A percentile compares a stretch with the other conserved stretches of the same genome.
Conservation (phyloP, 345 rosid species). For the Diplotaxis tenuifolia region DNA sequence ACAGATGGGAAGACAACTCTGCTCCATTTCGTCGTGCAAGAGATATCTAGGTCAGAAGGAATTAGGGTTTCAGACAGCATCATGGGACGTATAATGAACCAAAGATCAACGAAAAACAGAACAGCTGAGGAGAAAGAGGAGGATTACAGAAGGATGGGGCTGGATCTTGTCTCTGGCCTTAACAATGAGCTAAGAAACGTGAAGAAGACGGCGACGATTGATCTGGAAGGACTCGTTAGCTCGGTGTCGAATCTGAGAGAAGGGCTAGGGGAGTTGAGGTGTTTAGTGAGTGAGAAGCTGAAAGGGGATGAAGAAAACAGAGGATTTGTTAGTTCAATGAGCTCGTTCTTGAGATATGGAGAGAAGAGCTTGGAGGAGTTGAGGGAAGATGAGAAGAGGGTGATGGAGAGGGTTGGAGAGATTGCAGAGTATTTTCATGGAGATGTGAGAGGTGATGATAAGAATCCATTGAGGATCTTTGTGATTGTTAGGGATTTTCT, state of each 20-base stretch:
- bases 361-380: slow-evolving; percentile 62
- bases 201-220: slow-evolving; percentile 87
- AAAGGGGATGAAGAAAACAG: slow-evolving; percentile 46
- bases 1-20: slow-evolving; percentile 84
- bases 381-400: slow-evolving; percentile 66
- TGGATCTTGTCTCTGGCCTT: slow-evolving; percentile 82
- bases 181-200: slow-evolving; percentile 80
- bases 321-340: slow-evolving; percentile 62
- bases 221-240: slow-evolving; percentile 79
- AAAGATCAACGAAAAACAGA: slow-evolving; percentile 48
- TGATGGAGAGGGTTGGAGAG: slow-evolving; percentile 63
- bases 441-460: slow-evolving; percentile 76
- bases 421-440: slow-evolving; percentile 96
- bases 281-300: slow-evolving; percentile 37
- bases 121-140: slow-evolving; percentile 77
- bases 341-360: slow-evolving; percentile 51
- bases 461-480: slow-evolving; percentile 79
- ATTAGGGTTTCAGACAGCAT: slow-evolving; percentile 81
- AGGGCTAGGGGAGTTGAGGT: slow-evolving; percentile 53
- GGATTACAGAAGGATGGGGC: slow-evolving; percentile 86
- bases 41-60: slow-evolving; percentile 85
- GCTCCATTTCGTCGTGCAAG: slow-evolving; percentile 94
- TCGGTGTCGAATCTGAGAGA: slow-evolving; percentile 77
- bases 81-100: slow-evolving; percentile 78
- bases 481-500: slow-evolving; percentile 97